Evolutionary conservation across 106 monocot genomes (phyloP).

Genomic region (Xerophyta viscosa): DNA sequence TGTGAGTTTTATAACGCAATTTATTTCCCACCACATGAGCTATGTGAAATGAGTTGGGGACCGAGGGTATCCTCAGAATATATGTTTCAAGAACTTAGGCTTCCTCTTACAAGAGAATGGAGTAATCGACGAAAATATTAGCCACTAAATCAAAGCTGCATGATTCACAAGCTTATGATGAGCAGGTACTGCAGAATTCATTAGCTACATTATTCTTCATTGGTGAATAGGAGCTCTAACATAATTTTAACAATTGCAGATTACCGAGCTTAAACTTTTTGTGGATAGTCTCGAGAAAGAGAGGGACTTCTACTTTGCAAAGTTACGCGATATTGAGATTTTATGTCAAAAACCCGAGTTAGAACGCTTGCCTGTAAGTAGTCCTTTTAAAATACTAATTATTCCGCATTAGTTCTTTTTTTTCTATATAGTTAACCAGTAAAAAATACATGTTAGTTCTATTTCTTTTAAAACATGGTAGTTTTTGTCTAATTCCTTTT

Average conservation of each 20-base stretch:
- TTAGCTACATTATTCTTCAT: background rate
- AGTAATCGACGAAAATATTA: constrained; percentile 30
- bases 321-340: constrained; percentile 84
- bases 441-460: background rate
- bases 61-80: no score
- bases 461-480: no score
- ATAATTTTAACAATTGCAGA: constrained; percentile 33
- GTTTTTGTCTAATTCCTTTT: no score
- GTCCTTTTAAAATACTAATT: background rate
- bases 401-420: background rate
- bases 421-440: background rate
- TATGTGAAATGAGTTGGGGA: no score
- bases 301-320: constrained; percentile 87
- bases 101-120: constrained; percentile 18
- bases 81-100: constrained; percentile 25
- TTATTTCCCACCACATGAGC: no score
- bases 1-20: no score
- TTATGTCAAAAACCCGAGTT: constrained; percentile 75
- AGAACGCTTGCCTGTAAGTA: constrained; percentile 63
- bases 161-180: constrained; percentile 42
- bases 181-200: constrained; percentile 30
- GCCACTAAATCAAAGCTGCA: constrained; percentile 18
- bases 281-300: constrained; percentile 95
- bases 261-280: constrained; percentile 79
- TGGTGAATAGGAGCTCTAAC: background rate